Evolutionary conservation across 805 yeast genomes (phyloP).

Genomic region (Spathaspora gorwiae): DNA sequence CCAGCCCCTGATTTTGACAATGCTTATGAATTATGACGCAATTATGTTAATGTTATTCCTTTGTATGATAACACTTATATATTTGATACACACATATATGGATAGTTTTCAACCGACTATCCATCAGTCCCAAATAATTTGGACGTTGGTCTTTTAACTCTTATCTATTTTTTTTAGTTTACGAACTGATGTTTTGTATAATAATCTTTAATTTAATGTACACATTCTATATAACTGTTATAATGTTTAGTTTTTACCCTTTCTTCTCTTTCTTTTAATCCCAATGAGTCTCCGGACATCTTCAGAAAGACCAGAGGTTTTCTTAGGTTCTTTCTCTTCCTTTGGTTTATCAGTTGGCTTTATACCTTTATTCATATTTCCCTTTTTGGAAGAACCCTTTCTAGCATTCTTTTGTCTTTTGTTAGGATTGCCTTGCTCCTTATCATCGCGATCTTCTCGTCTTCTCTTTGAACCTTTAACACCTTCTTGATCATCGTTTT

Average conservation of each 20-base stretch:
- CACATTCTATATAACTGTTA: not conserved
- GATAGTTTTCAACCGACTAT: no score
- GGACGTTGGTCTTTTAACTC: not conserved
- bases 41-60: not conserved
- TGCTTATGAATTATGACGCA: constrained; percentile 3
- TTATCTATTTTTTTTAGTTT: not conserved
- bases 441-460: constrained; percentile 17
- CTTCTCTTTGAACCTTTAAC: constrained; percentile 16
- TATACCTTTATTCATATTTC: constrained; percentile 41
- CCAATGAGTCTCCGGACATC: constrained; percentile 64
- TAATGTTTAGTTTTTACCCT: constrained; percentile 26
- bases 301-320: constrained; percentile 41
- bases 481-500: constrained; percentile 8
- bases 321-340: constrained; percentile 14
- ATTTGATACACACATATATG: no score
- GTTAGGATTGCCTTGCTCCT: constrained; percentile 13
- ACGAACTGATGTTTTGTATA: not conserved
- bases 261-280: constrained; percentile 62
- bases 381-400: constrained; percentile 34
- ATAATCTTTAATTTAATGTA: not conserved
- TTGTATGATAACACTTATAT: not conserved
- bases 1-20: constrained; percentile 1
- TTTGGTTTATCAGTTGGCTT: constrained; percentile 13
- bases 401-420: constrained; percentile 17
- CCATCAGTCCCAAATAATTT: not conserved